Base-by-base conservation (phyloP, 1,284 basidiomycete species). In the Ustilago bromivora region DNA sequence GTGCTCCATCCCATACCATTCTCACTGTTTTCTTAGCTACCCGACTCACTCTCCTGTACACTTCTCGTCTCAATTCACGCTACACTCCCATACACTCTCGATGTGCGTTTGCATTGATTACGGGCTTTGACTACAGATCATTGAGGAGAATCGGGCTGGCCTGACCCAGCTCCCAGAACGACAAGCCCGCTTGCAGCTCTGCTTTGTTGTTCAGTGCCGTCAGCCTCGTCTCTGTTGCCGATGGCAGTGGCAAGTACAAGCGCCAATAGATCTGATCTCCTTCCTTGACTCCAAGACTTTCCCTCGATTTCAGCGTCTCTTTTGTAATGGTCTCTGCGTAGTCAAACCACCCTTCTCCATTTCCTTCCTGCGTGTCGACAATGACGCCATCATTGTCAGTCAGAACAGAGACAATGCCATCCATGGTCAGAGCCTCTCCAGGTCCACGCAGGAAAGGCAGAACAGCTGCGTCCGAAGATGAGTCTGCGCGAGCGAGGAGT, bases 81-180 rank as follows among this genome's bases (percentile, higher is more conserved):
- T 46, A 28, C 23, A 28, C 23, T 28, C 28, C 12, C 32, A 61
- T 40, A 38, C 43, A 40, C 41, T 17, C 11, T 41, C 17, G 13
- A 12, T 41, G 7, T 41, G 9, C 36, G 36, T 1, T 40, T 57
- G 6, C 38, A 23, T 17, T 32, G 41, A 6, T n/a, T 19, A 43
- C 7, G 4, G 23, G n/a, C 12, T 38, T 10, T 0, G 9, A 11
- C 47, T 71, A 76, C 31, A 76, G 47, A 40, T 63, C 49, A 6
- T 68, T 52, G 31, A 76, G 36, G 4, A 78, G 63, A 23, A 68
- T 9, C 2, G 57, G 40, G 31, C 46, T 65, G 0, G 71, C 67
- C n/a, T 78, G 76, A 8, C 76, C 76, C 5, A 78, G 35, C 34
- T 78, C 76, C 76, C 76, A 78, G 2, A 78, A 46, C 57, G 76